Evolutionary conservation across 768 basidiomycete genomes (phyloP), one percentile per base, ranked within the genome.

Genomic region (Lenzites betulinus): DNA sequence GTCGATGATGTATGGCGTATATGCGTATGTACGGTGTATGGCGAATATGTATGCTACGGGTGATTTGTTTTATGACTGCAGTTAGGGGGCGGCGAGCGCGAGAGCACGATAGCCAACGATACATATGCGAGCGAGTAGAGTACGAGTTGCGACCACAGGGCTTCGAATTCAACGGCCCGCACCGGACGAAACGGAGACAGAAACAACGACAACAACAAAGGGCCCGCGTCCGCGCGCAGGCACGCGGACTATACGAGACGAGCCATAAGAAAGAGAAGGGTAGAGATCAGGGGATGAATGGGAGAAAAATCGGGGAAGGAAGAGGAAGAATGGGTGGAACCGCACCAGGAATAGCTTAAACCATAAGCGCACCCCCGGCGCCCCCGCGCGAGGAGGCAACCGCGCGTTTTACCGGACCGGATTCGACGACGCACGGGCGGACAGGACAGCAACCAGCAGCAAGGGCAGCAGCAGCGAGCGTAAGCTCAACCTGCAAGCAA

Each of bases 91-190:
- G 62, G 53, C 57, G 57, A 59, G 59, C 52, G 56, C 57, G 57
- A 63, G 57, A 63, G 62, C 62, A 63, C 57, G 62, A 63, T 35
- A 63, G 62, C 62, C 62, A 59, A 30, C 23, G 49, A 54, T 62
- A 62, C 61, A 62, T 55, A 61, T 48, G 39, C 58, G 58, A 63
- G 62, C 62, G 62, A 58, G 57, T 63, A 63, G 46, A 52, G 42
- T 63, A 63, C 57, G 47, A 49, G 30, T 33, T 33, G 51, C 23
- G 36, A 25, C 8, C 18, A n/a, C 22, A 35, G 20, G 28, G 30
- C 26, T 26, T 38, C 18, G 25, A 47, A 38, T 33, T 15, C 46
- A 39, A 48, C 7, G 23, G 36, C 36, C 25, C 38, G 44, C 30
- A 44, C 26, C 30, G 11, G 11, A 33, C 30, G 42, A 33, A 62